Evolutionary conservation across 352 stramenopile genomes (phyloP), one percentile per base, ranked within the genome.

Genomic region (Thalassiosira ordinaria): DNA sequence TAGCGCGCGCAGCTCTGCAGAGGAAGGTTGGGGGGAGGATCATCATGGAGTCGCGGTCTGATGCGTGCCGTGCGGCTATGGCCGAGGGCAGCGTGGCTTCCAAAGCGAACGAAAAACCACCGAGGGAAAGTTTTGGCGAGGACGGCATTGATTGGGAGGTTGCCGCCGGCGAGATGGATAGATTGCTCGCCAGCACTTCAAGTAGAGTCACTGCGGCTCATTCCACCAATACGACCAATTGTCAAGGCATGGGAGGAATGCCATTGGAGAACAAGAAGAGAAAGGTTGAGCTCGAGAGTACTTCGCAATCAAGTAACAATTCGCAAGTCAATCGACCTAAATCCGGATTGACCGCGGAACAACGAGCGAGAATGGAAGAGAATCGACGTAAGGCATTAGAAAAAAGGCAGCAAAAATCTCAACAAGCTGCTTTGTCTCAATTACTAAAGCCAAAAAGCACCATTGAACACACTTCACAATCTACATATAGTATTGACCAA

Each of bases 351-450:
- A 84, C 76, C 44, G 52, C 65, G 14, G 71, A 81, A 18, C 76
- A 84, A 31, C 27, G 71, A 26, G 63, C 55, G 9, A 57, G 66
- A 26, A 74, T 81, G 14, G 77, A 85, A 46, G 26, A 78, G 29
- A 80, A 75, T 31, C 9, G 63, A 31, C 33, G n/a, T 0, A 73
- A 49, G 18, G 70, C 70, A 20, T 59, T 85, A 24, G 47, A 80
- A 57, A 80, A 56, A 61, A 74, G 46, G 37, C 27, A 49, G 14
- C 49, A 14, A 22, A 65, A 46, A 13, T 47, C 55, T 5, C 52
- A 44, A 37, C 16, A 0, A 27, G 53, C n/a, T 35, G 13, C 27
- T n/a, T n/a, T n/a, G n/a, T n/a, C n/a, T n/a, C n/a, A n/a, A n/a
- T n/a, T n/a, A n/a, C n/a, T n/a, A n/a, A n/a, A n/a, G 8, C 2